A percentile compares a stretch with the other conserved stretches of the same genome.
Evolutionary conservation across 768 basidiomycete species (phyloP).

Genomic region (Phanerodontia chrysosporium): DNA sequence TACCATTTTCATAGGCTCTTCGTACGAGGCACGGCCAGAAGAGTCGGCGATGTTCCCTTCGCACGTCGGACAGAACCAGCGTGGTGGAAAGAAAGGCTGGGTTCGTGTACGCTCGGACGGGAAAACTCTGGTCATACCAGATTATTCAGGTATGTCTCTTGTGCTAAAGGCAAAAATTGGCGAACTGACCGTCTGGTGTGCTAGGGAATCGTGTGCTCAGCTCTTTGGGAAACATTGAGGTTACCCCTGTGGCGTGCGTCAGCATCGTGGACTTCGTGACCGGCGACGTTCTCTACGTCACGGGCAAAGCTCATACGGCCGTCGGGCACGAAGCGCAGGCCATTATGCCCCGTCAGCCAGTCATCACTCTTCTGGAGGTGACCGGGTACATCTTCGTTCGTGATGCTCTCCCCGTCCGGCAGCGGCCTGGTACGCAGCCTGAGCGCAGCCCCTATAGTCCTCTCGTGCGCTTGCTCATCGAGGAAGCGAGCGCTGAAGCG

Average conservation of each 20-base stretch:
- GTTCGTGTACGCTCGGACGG: conserved; percentile 45
- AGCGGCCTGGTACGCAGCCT: conserved; percentile 28
- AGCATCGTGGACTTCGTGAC: conserved; percentile 51
- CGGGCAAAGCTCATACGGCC: conserved; percentile 49
- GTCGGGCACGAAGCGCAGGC: conserved; percentile 43
- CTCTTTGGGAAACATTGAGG: conserved; percentile 58
- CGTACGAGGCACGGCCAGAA: conserved; percentile 36
- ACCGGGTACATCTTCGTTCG: conserved; percentile 52
- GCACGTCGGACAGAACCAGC: conserved; percentile 60
- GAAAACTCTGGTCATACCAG: conserved; percentile 53
- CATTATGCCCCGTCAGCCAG: conserved; percentile 53
- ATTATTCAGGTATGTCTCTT: conserved; percentile 44
- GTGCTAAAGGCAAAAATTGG: neutral
- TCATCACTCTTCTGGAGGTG: conserved; percentile 42
- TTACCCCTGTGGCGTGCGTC: conserved; percentile 51
- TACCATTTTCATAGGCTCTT: conserved; percentile 52
- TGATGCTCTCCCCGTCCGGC: conserved; percentile 52
- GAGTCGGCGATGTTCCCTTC: conserved; percentile 45
- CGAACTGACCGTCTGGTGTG: neutral
- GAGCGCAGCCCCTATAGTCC: conserved; percentile 55
- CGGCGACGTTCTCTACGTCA: conserved; percentile 59
- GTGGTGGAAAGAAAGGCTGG: conserved; percentile 59
- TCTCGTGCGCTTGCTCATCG: conserved; percentile 47
- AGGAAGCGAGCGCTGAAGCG: conserved; percentile 33
- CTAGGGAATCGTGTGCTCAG: conserved; percentile 61